Conservation (phyloP, 805 yeast genomes). For the Isabelozyma gotoi region DNA sequence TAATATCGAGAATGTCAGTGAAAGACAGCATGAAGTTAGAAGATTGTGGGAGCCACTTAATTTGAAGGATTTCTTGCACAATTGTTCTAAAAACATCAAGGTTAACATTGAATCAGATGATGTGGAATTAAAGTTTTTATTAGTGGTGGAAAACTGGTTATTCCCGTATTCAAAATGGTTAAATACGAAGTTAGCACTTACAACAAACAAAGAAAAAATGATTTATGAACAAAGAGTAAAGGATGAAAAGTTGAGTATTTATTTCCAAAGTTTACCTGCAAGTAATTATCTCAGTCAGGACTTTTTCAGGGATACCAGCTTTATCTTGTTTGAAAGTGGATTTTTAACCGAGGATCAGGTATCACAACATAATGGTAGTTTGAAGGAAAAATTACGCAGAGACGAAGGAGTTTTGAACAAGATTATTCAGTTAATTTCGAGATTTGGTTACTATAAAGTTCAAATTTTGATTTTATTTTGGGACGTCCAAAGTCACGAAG, state of each 20-base stretch:
- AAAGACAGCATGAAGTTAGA: conserved; percentile 33
- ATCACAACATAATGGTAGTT: conserved; percentile 7
- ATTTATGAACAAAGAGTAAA: conserved; percentile 25
- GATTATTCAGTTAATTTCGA: conserved; percentile 30
- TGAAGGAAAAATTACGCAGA: conserved; percentile 32
- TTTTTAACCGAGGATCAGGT: conserved; percentile 19
- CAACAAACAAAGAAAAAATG: conserved; percentile 22
- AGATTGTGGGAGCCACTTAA: conserved; percentile 51
- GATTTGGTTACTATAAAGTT: conserved; percentile 36
- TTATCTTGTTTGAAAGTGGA: conserved; percentile 56
- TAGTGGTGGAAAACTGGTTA: conserved; percentile 51
- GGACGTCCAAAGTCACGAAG: conserved; percentile 27
- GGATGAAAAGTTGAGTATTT: conserved; percentile 27
- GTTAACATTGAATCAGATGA: conserved; percentile 16
- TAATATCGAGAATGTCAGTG: conserved; percentile 10
- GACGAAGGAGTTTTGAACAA: conserved; percentile 37
- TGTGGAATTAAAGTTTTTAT: conserved; percentile 30
- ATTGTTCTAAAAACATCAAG: conserved; percentile 26
- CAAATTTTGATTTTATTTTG: conserved; percentile 44
- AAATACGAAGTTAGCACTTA: conserved; percentile 41
- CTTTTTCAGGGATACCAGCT: conserved; percentile 39
- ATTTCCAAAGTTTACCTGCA: conserved; percentile 42
- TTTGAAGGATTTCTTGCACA: conserved; percentile 30
- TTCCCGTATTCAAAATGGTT: conserved; percentile 50
- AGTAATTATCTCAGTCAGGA: conserved; percentile 32